Percentiles rank a stretch among this genome's conserved stretches.
Evolutionary conservation across 2,329 filamentous ascomycete genomes (phyloP).

Genomic region (Penicillium janthinellum): DNA sequence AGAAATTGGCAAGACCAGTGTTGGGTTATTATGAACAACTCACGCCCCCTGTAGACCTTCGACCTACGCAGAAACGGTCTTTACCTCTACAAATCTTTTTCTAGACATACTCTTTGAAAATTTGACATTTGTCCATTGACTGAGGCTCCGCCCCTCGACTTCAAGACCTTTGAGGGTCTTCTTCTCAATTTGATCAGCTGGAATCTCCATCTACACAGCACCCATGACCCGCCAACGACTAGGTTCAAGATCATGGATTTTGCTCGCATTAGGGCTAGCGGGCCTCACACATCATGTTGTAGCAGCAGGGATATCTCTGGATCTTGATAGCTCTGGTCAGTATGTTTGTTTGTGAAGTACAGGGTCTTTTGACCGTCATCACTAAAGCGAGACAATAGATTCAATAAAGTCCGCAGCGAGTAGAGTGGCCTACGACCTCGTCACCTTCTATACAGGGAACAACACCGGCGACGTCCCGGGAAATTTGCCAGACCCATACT

Average conservation of each 20-base stretch:
- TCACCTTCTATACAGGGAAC: conserved; percentile 54
- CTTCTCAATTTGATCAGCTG: background rate
- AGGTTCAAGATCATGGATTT: conserved; percentile 3
- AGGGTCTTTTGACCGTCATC: background rate
- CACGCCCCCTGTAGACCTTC: background rate
- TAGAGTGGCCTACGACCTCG: conserved; percentile 50
- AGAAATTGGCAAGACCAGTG: background rate
- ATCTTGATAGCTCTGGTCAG: conserved; percentile 12
- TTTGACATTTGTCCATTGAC: background rate
- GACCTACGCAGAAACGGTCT: background rate
- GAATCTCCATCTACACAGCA: background rate
- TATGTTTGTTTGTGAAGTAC: background rate
- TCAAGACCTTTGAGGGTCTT: background rate
- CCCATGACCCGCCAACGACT: conserved; percentile 2
- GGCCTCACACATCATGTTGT: background rate
- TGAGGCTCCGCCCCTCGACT: background rate
- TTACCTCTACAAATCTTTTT: background rate
- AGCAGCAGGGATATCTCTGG: conserved; percentile 9
- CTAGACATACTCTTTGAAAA: background rate
- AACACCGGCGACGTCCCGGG: conserved; percentile 54
- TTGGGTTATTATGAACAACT: background rate
- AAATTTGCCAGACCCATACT: conserved; percentile 53
- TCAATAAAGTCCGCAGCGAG: conserved; percentile 52
- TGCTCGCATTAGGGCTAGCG: conserved; percentile 9
- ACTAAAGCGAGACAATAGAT: conserved; percentile 28